Evolutionary conservation across 768 basidiomycete species (phyloP), one percentile per base, ranked within the genome.

Genomic region (Lactarius psammicola): DNA sequence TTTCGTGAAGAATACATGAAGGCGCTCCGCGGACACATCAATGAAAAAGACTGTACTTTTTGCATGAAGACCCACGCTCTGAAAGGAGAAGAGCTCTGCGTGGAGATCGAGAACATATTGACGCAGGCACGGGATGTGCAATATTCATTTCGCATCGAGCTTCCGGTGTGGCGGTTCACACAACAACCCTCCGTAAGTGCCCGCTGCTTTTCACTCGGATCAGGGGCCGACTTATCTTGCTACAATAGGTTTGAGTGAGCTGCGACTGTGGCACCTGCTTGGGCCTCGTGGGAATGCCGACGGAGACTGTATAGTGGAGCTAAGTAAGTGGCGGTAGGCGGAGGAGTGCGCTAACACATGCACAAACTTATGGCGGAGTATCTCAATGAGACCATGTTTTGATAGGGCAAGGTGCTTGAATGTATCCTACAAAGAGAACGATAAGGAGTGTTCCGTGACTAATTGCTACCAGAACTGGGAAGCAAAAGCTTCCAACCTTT

Each of bases 31-130:
- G n/a, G 4, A 4, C 63, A 64, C 5, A 2, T 64, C 26, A 42
- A 10, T 4, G 9, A 42, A 20, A 26, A 2, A 0, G 57, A 54
- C 46, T 64, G 63, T 23, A 6, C 57, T 31, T 33, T 33, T 30
- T 59, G 63, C 28, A 33, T 40, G 51, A 54, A 26, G 51, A 46
- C 56, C n/a, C 63, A 64, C 51, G 1, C 10, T 4, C 10, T 59
- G n/a, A 34, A 54, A n/a, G 63, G 58, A 42, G 63, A 64, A 6
- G 23, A 11, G 26, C 59, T 42, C 31, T 33, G 36, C 20, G 6
- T 0, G 5, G 18, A 59, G 23, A 6, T 64, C 18, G 31, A 30
- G 44, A 31, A 2, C n/a, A 23, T n/a, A 20, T 10, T 59, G 44
- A 8, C 7, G 11, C 30, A 34, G n/a, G 59, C 59, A 2, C n/a